Evolutionary conservation across 805 yeast genomes (phyloP).

Genomic region (Suhomyces kilbournensis): DNA sequence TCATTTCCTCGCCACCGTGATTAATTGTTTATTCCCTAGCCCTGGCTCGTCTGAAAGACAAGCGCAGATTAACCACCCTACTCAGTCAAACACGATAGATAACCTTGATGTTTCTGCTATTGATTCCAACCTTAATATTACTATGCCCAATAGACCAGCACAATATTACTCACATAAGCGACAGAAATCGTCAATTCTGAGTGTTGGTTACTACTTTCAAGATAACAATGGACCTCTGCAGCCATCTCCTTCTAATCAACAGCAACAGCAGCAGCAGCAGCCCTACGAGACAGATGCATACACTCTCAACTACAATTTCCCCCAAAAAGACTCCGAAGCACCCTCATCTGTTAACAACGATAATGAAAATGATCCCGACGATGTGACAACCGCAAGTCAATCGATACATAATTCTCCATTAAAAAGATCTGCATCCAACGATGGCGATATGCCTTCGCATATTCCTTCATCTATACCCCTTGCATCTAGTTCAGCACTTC

Average conservation of each 20-base stretch:
- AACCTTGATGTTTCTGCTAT: conserved; percentile 3
- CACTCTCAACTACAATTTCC: conserved; percentile 20
- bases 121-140: not conserved
- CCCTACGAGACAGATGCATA: conserved; percentile 13
- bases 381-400: conserved; percentile 2
- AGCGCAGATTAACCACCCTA: conserved; percentile 1
- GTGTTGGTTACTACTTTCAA: conserved; percentile 26
- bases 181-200: conserved; percentile 35
- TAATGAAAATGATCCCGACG: conserved; percentile 1
- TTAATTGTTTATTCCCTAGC: not conserved
- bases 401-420: conserved; percentile 13
- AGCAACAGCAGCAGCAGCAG: conserved; percentile 4
- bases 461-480: not conserved
- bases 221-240: conserved; percentile 7
- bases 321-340: conserved; percentile 9
- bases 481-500: conserved; percentile 3
- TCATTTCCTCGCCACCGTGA: conserved; percentile 4
- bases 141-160: conserved; percentile 7
- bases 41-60: conserved; percentile 2
- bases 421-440: conserved; percentile 8
- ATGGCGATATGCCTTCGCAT: conserved; percentile 3
- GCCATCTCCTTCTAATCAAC: conserved; percentile 6
- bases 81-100: conserved; percentile 1
- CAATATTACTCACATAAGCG: conserved; percentile 30
- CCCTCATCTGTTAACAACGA: conserved; percentile 2